Percentiles rank a stretch among this genome's conserved stretches.
These are phyloP conservation scores for Lolium rigidum DNA, from an alignment of 176 grass and related monocot species.

Conservation along the genomic window DNA sequence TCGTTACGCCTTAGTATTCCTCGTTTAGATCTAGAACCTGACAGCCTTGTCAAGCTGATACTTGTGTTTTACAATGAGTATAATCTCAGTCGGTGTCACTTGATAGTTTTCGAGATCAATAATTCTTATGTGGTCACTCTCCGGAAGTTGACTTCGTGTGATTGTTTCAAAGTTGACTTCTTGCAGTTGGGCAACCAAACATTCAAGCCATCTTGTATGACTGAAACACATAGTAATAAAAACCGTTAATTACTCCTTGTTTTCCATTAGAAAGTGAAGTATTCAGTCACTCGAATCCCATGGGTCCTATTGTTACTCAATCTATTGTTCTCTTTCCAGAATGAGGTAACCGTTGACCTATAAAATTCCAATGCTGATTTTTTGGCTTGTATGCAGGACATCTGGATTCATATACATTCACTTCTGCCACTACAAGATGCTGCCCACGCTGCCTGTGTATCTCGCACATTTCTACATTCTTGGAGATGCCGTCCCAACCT, in stretches of 20 bases:
- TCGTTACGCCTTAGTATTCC: neutral
- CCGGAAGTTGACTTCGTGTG: neutral
- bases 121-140: neutral
- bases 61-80: neutral
- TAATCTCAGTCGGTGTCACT: neutral
- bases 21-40: neutral
- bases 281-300: too few species aligned
- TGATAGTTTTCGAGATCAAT: neutral
- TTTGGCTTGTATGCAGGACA: neutral
- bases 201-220: neutral
- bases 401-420: neutral
- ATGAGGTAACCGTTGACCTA: neutral
- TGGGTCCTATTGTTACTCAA: neutral
- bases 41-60: neutral
- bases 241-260: neutral
- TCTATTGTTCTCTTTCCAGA: neutral
- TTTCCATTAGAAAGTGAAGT: neutral
- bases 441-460: neutral
- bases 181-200: neutral
- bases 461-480: neutral
- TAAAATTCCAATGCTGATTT: neutral
- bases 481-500: neutral
- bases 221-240: neutral
- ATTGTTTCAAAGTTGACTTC: neutral
- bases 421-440: conserved; percentile 18